phyloP scores from a whole-genome alignment of 2,329 filamentous ascomycete species.

The Venturia oleaginea region DNA sequence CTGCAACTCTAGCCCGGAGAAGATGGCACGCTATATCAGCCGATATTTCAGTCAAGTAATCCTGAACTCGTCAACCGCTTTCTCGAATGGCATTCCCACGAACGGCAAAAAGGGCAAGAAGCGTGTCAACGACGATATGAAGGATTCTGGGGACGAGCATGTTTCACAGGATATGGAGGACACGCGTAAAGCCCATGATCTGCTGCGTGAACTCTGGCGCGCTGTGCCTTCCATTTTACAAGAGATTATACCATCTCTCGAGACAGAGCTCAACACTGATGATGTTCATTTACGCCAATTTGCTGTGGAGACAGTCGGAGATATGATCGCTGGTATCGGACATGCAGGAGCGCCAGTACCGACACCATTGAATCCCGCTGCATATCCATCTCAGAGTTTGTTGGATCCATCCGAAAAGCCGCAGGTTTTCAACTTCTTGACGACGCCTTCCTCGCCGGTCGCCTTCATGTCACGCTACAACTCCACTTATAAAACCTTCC shows the following conservation, averaged over 20 bases:
- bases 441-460: conserved; percentile 75
- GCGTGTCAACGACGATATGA: conserved; percentile 30
- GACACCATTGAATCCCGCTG: conserved; percentile 65
- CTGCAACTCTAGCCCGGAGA: conserved; percentile 80
- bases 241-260: conserved; percentile 77
- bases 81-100: conserved; percentile 22
- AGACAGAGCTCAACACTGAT: conserved; percentile 84
- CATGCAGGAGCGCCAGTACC: conserved; percentile 74
- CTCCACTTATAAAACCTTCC: conserved; percentile 71
- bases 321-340: conserved; percentile 89
- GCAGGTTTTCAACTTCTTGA: conserved; percentile 51
- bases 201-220: conserved; percentile 89
- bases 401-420: conserved; percentile 20
- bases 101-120: conserved; percentile 42
- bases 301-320: conserved; percentile 87
- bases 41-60: conserved; percentile 98
- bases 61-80: conserved; percentile 65
- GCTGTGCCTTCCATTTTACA: conserved; percentile 80
- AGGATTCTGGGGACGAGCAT: conserved; percentile 35
- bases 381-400: conserved; percentile 69
- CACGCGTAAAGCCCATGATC: conserved; percentile 76
- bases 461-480: conserved; percentile 80
- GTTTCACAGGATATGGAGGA: conserved; percentile 72
- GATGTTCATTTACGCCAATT: conserved; percentile 77
- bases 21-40: conserved; percentile 89